Conservation (phyloP, 177 flowering plant species). For the Tripterygium wilfordii region DNA sequence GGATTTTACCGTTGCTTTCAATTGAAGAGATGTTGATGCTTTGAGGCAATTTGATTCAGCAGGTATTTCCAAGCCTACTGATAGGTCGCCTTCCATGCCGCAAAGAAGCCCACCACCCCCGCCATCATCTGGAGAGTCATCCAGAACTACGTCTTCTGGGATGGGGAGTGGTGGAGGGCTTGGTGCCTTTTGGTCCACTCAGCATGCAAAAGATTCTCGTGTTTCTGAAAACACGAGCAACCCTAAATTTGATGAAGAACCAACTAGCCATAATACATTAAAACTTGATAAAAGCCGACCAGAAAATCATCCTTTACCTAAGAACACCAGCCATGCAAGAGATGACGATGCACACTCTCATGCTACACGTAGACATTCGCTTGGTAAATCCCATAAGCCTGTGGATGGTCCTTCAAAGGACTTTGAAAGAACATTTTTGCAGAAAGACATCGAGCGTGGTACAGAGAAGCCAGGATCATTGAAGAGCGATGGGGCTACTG, state of each 20-base stretch:
- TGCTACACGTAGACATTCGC: conserved; percentile 20
- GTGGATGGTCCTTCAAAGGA: conserved; percentile 35
- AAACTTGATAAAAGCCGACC: conserved; percentile 19
- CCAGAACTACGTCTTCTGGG: too few species aligned
- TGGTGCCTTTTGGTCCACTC: conserved; percentile 95
- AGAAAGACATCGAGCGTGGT: conserved; percentile 21
- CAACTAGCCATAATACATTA: conserved; percentile 19
- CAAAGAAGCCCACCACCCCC: conserved; percentile 83
- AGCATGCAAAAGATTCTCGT: conserved; percentile 58
- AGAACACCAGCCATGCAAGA: conserved; percentile 23
- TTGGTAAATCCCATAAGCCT: conserved; percentile 16
- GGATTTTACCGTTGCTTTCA: too few species aligned
- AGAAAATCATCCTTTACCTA: conserved; percentile 23
- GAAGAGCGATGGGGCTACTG: conserved; percentile 25
- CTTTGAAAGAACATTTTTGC: conserved; percentile 43
- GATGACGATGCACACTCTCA: conserved; percentile 18
- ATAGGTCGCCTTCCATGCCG: conserved; percentile 54
- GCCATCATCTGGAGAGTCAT: conserved; percentile 55
- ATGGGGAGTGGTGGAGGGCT: conserved; percentile 41
- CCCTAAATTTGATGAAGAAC: conserved; percentile 63
- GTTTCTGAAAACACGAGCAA: conserved; percentile 33
- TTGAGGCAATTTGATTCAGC: background rate
- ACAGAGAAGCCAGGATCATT: conserved; percentile 27
- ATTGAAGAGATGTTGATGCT: too few species aligned
- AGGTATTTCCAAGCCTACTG: conserved; percentile 40